Evolutionary conservation across 1,139 yeast genomes (phyloP), one percentile per base, ranked within the genome.

Genomic region (Suhomyces choctaworum): DNA sequence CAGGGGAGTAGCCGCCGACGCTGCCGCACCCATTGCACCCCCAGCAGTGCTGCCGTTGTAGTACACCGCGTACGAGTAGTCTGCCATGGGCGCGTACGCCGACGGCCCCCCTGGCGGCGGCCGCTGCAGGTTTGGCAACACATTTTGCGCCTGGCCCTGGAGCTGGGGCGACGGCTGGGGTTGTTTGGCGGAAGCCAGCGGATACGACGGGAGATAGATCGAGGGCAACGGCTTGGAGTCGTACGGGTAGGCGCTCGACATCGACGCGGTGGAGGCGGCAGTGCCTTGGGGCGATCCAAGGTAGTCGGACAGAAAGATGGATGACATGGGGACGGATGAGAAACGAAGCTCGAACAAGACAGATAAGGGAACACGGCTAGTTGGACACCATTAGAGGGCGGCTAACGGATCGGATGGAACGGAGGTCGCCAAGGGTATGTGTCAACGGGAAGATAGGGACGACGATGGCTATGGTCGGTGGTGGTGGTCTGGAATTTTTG

Each of bases 171-270:
- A 26, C 21, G 19, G 30, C 15, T 21, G 35, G 6, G 31, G 22
- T 25, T 33, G 37, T n/a, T 24, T 26, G 16, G 22, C n/a, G 16
- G 24, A 17, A 12, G 23, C 17, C 19, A 17, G 36, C 5, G 20
- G 6, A 17, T 17, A 8, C 20, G 20, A 17, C 6, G 42, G 42
- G 9, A 41, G 33, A 12, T 32, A 37, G 10, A 41, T 41, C 10
- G 42, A 39, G 21, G 45, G 45, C 17, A 41, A 31, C 28, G 31
- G 42, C 20, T 39, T 41, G 22, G 41, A 27, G 16, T 41, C 45
- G 31, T 34, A 31, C 16, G 31, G 39, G 34, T 41, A 39, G 22
- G 13, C 23, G 27, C 33, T 22, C 8, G 20, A 7, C 31, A 25
- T 21, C 20, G 31, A 28, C 21, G 29, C 22, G 20, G 27, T 29